These are phyloP conservation scores for Dendrobium huoshanense DNA, from an alignment of 106 monocot genomes.

Conservation along the genomic window DNA sequence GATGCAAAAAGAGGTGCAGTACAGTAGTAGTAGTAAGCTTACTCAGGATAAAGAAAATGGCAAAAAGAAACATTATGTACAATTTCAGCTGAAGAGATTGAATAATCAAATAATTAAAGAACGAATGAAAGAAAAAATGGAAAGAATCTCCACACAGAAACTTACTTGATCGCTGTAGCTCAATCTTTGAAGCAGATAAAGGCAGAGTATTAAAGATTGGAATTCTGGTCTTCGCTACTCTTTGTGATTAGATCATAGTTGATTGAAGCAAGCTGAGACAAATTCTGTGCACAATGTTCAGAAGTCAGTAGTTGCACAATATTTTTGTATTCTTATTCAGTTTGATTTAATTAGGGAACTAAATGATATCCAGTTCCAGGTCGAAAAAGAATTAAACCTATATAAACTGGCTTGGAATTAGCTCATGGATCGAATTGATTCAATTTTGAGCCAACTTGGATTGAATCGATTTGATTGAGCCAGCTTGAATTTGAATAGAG, in stretches of 20 bases:
- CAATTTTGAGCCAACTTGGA: too few species aligned
- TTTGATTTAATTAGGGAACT: background rate
- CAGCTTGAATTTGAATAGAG: too few species aligned
- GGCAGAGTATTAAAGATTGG: constrained; percentile 20
- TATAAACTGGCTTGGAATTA: too few species aligned
- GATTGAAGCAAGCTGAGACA: constrained; percentile 91
- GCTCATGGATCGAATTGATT: too few species aligned
- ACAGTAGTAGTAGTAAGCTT: background rate
- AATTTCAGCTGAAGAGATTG: background rate
- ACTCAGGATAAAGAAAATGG: background rate
- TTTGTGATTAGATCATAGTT: constrained; percentile 96
- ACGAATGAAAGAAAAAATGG: constrained; percentile 2
- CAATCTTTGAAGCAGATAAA: background rate
- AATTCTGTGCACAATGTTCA: constrained; percentile 44
- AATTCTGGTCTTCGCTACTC: constrained; percentile 28
- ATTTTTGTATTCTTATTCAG: background rate
- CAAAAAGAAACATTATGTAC: constrained; percentile 1
- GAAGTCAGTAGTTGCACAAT: background rate
- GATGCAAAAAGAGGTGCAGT: background rate
- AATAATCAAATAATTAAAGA: background rate
- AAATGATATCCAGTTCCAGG: too few species aligned
- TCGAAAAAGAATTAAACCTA: too few species aligned
- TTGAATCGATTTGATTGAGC: too few species aligned
- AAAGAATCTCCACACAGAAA: constrained; percentile 1
- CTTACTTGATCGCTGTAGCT: background rate